Conservation (phyloP, 345 rosid species). For the Boechera retrofracta region DNA sequence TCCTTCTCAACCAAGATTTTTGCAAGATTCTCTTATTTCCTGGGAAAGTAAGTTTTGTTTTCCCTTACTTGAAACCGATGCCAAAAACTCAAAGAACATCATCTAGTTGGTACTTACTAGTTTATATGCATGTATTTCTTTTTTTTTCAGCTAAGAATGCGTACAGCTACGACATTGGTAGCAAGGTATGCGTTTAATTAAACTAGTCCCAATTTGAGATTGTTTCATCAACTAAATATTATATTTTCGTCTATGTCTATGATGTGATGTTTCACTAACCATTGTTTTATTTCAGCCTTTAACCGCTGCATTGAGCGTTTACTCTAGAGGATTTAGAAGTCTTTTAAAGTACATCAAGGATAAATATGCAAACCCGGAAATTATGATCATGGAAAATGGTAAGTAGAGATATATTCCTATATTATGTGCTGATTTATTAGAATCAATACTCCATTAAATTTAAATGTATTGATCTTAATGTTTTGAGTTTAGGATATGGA, state of each 20-base stretch:
- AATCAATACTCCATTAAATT: too few relatives aligned
- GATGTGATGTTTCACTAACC: neutral
- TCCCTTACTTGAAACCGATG: too few relatives aligned
- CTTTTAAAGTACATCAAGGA: conserved; percentile 47
- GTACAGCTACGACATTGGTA: conserved; percentile 9
- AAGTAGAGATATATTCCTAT: neutral
- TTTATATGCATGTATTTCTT: too few relatives aligned
- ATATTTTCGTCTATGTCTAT: neutral
- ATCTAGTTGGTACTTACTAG: too few relatives aligned
- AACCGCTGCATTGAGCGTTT: conserved; percentile 35
- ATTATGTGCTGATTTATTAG: neutral
- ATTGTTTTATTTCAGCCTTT: conserved; percentile 38
- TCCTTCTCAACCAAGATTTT: conserved; percentile 31
- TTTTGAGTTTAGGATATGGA: conserved; percentile 24
- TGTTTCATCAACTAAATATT: neutral
- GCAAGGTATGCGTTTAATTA: conserved; percentile 20
- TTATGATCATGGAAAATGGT: conserved; percentile 57
- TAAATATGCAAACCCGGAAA: conserved; percentile 42
- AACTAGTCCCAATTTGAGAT: too few relatives aligned
- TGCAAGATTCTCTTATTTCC: conserved; percentile 40
- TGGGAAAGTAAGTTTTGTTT: conserved; percentile 38
- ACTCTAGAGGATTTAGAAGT: conserved; percentile 45
- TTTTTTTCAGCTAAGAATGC: conserved; percentile 18
- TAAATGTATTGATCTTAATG: neutral
- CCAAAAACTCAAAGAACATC: too few relatives aligned